A percentile compares a stretch with the other conserved stretches of the same genome.
These are phyloP conservation scores for Lecanicillium sp. DNA, from an alignment of 2,329 filamentous ascomycete genomes.

Conservation along the genomic window DNA sequence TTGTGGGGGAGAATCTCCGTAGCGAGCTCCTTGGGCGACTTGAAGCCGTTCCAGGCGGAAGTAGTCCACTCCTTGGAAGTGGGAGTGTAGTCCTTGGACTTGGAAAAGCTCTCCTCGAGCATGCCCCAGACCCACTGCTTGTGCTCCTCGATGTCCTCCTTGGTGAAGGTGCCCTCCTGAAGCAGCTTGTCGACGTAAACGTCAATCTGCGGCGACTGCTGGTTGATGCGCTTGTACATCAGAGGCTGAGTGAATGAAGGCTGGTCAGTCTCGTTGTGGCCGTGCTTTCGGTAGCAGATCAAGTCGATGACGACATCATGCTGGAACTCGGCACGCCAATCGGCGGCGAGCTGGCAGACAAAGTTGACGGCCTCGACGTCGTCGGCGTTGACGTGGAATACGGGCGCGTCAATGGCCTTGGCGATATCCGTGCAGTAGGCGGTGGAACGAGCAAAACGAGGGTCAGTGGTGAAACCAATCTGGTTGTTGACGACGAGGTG, in stretches of 20 bases:
- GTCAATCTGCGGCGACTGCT: slow-evolving; percentile 77
- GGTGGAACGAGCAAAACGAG: slow-evolving; percentile 92
- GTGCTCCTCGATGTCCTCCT: slow-evolving; percentile 97
- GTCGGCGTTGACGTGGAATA: slow-evolving; percentile 98
- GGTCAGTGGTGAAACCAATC: slow-evolving; percentile 98
- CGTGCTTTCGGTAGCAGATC: slow-evolving; percentile 97
- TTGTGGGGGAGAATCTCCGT: slow-evolving; percentile 90
- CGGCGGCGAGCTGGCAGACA: slow-evolving; percentile 90
- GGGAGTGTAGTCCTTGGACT: slow-evolving; percentile 95
- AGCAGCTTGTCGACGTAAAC: slow-evolving; percentile 89
- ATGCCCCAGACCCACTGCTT: slow-evolving; percentile 99
- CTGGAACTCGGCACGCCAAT: slow-evolving; percentile 98
- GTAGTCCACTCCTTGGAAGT: slow-evolving; percentile 98
- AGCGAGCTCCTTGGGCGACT: slow-evolving; percentile 94
- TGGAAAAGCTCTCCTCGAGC: slow-evolving; percentile 94
- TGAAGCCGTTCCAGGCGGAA: slow-evolving; percentile 98
- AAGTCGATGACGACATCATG: slow-evolving; percentile 97
- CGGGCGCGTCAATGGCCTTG: slow-evolving; percentile 95
- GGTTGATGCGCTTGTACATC: slow-evolving; percentile 97
- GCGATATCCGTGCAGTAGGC: slow-evolving; percentile 99
- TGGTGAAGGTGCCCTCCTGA: slow-evolving; percentile 88
- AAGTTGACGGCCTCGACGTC: slow-evolving; percentile 98
- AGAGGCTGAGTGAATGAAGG: slow-evolving; percentile 98
- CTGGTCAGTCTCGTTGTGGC: slow-evolving; percentile 99
- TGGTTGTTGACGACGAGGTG: slow-evolving; percentile 99